A percentile compares a stretch with the other conserved stretches of the same genome.
Evolutionary conservation across 805 yeast species (phyloP).

Genomic region (Yamadazyma sp.): DNA sequence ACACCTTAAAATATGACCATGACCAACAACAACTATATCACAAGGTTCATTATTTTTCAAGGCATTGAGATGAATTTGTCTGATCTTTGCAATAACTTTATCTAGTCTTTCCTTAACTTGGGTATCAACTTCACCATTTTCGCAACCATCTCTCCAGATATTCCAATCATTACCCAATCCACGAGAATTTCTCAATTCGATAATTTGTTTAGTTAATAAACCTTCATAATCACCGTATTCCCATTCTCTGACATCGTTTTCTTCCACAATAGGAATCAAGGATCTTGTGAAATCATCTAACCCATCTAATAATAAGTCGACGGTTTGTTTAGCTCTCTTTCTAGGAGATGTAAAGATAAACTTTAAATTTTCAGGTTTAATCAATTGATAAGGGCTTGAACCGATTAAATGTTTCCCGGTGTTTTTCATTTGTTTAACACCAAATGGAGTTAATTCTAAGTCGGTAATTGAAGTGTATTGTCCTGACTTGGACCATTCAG

Average conservation of each 20-base stretch:
- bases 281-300: conserved; percentile 42
- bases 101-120: conserved; percentile 75
- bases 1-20: conserved; percentile 89
- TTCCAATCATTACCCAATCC: conserved; percentile 53
- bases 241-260: conserved; percentile 87
- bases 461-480: conserved; percentile 90
- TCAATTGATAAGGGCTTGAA: conserved; percentile 44
- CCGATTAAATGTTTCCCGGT: conserved; percentile 75
- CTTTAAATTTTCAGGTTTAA: conserved; percentile 62
- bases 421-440: conserved; percentile 68
- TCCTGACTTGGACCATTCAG: conserved; percentile 94
- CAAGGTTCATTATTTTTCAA: conserved; percentile 50
- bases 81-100: conserved; percentile 61
- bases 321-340: conserved; percentile 72
- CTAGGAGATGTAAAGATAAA: conserved; percentile 80
- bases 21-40: conserved; percentile 83
- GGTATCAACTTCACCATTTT: conserved; percentile 72
- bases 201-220: conserved; percentile 62
- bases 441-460: conserved; percentile 70
- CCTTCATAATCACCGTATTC: conserved; percentile 97
- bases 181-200: conserved; percentile 45
- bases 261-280: conserved; percentile 44
- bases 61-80: conserved; percentile 54
- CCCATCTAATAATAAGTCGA: conserved; percentile 55
- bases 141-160: conserved; percentile 93